Evolutionary conservation across 1,139 yeast species (phyloP).

Genomic region (Tardiomyces depauwii): DNA sequence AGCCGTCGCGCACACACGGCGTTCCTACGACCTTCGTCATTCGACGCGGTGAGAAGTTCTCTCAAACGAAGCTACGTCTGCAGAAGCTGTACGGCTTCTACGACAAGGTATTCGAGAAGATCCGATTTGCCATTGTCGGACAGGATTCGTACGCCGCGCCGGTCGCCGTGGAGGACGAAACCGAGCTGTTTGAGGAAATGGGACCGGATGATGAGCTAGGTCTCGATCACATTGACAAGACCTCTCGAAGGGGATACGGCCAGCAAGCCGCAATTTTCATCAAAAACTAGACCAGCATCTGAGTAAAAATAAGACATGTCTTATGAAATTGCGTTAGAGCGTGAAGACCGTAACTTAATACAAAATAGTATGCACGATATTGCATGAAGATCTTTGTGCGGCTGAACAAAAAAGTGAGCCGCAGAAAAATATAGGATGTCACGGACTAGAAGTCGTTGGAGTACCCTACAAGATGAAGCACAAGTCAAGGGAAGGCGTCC

Average conservation of each 20-base stretch:
- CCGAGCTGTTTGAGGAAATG: too few species aligned
- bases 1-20: conserved; percentile 66
- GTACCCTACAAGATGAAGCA: too few species aligned
- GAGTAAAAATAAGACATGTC: background rate
- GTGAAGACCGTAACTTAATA: too few species aligned
- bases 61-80: conserved; percentile 57
- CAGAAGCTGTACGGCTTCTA: conserved; percentile 59
- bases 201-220: conserved; percentile 34
- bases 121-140: conserved; percentile 10
- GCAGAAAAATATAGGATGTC: too few species aligned
- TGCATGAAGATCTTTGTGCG: too few species aligned
- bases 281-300: conserved; percentile 12
- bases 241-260: conserved; percentile 23
- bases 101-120: conserved; percentile 39
- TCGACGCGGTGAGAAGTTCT: conserved; percentile 41
- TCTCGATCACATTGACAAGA: conserved; percentile 78
- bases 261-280: conserved; percentile 52
- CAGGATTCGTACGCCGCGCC: conserved; percentile 32
- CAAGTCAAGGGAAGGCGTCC: conserved; percentile 20
- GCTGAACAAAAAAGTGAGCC: too few species aligned
- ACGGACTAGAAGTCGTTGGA: too few species aligned
- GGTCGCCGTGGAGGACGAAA: conserved; percentile 36
- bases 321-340: too few species aligned
- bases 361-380: too few species aligned
- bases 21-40: conserved; percentile 72